Base-by-base conservation (phyloP, 1,284 basidiomycete species). In the Anthracocystis panici-leucophaei region DNA sequence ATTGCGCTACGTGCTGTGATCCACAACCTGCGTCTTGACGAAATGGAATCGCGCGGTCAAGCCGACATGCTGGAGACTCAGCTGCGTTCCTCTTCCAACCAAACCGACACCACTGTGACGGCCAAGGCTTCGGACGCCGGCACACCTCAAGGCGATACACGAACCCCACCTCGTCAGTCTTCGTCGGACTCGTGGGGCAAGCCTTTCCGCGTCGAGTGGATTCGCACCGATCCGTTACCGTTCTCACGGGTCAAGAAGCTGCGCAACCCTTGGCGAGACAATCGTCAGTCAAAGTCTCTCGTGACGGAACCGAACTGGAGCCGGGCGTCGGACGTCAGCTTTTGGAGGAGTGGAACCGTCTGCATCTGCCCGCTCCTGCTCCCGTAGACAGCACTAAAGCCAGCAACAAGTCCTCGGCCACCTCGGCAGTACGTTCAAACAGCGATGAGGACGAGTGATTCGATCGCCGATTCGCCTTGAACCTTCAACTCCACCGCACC, bases 181-280 rank as follows among this genome's bases (percentile, higher is more conserved):
- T 71, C 66, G 16, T 72, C 74, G 11, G 74, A 76, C 29, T 72
- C 65, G 53, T 76, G 74, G 74, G 74, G 74, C 52, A 76, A 76
- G 57, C 88, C 92, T 1, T 97, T 98, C 88, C 88, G 89, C 65
- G 87, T 98, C 27, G 89, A 95, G 78, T 98, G 95, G 95, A 82
- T 95, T 56, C 89, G 89, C 73, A 91, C 90, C 0, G 87, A 89
- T 8, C 88, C 89, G 5, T 85, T 97, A n/a, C 90, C 93, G 1
- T 96, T 97, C 86, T 87, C 88, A 75, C 89, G 89, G 53, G 92
- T 92, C 29, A 89, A 91, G 46, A 91, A 93, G 81, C 85, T 96
- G 57, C 90, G 93, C 42, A 97, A 97, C 81, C 92, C 92, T 0
- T 97, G 94, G 95, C 95, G 96, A 75, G 91, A 93, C 80, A 92